Base-by-base conservation (phyloP, 2,329 filamentous ascomycete genomes). In the Colletotrichum spinosum region DNA sequence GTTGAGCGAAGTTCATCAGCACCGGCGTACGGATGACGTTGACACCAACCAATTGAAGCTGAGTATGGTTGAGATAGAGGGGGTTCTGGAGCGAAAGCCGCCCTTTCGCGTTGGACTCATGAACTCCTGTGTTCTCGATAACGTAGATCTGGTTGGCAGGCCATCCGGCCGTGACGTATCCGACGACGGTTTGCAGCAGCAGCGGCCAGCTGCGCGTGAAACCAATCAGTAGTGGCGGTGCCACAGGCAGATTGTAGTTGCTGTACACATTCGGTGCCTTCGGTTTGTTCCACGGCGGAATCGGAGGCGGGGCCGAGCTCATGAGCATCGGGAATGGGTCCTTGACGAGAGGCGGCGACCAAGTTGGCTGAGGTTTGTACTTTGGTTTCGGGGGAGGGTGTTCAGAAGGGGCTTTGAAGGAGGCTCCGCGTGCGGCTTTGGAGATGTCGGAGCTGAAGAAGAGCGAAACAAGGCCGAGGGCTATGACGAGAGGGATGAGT, bases 161-260 rank as follows among this genome's bases (percentile, higher is more conserved):
- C 86, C 86, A 89, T 50, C 86, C 86, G 2, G 84, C 83, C 1
- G 85, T 84, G 67, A 89, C 82, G 72, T 88, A 89, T 6, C 79
- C 82, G 9, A 86, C 79, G 0, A 88, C 82, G 2, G 81, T 77
- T 73, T 89, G 86, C 35, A 86, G 79, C 4, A 89, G 78, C 65
- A 88, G 75, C 3, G 81, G 80, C 81, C 82, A 87, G 63, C 83
- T 83, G 39, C 85, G 78, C 0, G 86, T 87, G 75, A 88, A 89
- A 13, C 85, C 84, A 62, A 89, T 86, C 48, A 88, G 77, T 4
- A 89, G 78, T 1, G 86, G 85, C 2, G 86, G 83, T 3, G 76
- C 71, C 42, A 74, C 67, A 7, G 76, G 71, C 33, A 82, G 69
- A 49, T 74, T 73, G 59, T 80, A 79, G 53, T 77, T 77, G 69